Evolutionary conservation across 306 rosid species (phyloP).

Genomic region (Glycine tomentella): DNA sequence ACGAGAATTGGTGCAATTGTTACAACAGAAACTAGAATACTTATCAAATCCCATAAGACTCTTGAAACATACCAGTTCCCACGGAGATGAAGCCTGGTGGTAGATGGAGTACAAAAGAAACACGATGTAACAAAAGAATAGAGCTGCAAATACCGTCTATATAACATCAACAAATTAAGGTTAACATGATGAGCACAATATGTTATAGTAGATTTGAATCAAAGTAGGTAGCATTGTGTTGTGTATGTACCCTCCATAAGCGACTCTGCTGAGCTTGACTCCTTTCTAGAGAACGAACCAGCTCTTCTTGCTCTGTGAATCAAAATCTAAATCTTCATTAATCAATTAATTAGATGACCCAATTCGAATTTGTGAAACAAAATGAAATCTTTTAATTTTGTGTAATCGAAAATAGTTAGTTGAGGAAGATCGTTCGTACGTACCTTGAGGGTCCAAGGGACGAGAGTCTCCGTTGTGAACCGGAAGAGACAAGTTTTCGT

Average conservation of each 20-base stretch:
- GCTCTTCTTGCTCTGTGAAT: slow-evolving; percentile 78
- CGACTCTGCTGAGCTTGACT: slow-evolving; percentile 74
- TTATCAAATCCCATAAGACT: neutral
- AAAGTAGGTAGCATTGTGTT: neutral
- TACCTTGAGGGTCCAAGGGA: slow-evolving; percentile 78
- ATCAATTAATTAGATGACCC: slow-evolving; percentile 26
- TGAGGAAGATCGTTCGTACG: neutral
- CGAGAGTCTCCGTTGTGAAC: slow-evolving; percentile 68
- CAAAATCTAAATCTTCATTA: slow-evolving; percentile 11
- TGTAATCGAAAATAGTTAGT: neutral
- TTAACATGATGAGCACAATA: slow-evolving; percentile 30
- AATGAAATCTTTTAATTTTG: too few species aligned
- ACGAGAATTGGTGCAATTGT: neutral
- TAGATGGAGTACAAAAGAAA: slow-evolving; percentile 78
- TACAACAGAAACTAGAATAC: neutral
- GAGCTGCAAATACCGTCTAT: slow-evolving; percentile 72
- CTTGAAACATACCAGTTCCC: slow-evolving; percentile 81
- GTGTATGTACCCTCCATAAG: slow-evolving; percentile 75
- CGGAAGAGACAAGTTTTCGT: slow-evolving; percentile 68
- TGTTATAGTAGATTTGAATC: slow-evolving; percentile 6
- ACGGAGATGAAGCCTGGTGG: slow-evolving; percentile 80
- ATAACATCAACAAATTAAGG: neutral
- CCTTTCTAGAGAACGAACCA: slow-evolving; percentile 75
- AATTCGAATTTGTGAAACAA: neutral
- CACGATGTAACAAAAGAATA: slow-evolving; percentile 63